Evolutionary conservation across 2,329 filamentous ascomycete species (phyloP), one percentile per base, ranked within the genome.

Genomic region (Ceratocystiopsis sp.): DNA sequence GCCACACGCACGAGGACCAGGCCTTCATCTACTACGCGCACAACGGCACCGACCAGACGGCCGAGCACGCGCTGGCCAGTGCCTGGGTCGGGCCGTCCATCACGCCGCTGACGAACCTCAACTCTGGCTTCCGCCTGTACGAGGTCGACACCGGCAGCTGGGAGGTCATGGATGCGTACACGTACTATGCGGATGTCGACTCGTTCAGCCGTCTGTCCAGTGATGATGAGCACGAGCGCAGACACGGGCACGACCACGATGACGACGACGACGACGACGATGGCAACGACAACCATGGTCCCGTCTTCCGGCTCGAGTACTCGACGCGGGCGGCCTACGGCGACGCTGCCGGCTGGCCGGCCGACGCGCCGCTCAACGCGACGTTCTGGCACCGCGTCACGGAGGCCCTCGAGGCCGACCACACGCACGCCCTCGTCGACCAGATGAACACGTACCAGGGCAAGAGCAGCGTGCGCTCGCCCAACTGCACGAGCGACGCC

Each of bases 71-170:
- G 70, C 1, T 69, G 66, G 1, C 58, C 75, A 51, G 70, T 69
- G 8, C 73, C 71, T 0, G 72, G 62, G 1, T 69, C 66, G 1
- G 71, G 68, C 29, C 66, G 9, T 63, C 63, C 4, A 51, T 69
- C 48, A 68, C 66, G 12, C 66, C 65, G 0, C 60, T 74, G 35
- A 65, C 60, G 0, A 63, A 62, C n/a, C 58, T 66, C 13, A 65
- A 69, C 48, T 68, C 73, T 1, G 64, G 71, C 4, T 77, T 76
- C 56, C 67, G 70, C 40, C 64, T 76, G 37, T 75, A 76, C 56
- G 62, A 68, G 15, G 63, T 77, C 44, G 72, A 77, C 51, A 68
- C 73, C 0, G 63, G 63, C 10, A 75, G 71, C 1, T 76, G 68
- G 49, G 68, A 59, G 37, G 60, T 77, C 10, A 55, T 75, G 1